Percentiles rank a stretch among this genome's conserved stretches.
phyloP scores from a whole-genome alignment of 805 yeast genomes.

The Candida montana region DNA sequence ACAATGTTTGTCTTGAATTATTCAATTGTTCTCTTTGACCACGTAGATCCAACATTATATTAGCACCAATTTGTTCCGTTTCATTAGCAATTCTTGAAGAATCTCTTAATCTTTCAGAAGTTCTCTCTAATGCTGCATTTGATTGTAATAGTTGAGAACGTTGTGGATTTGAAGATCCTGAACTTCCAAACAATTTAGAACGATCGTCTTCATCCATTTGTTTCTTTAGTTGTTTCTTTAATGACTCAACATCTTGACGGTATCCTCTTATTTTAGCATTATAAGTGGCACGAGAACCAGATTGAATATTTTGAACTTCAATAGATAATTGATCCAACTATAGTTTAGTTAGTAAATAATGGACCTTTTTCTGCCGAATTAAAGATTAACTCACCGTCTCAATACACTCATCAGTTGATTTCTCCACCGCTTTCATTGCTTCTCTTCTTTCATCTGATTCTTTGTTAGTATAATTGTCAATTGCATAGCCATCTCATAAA shows the following conservation, averaged over 20 bases:
- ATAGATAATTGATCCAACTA: slow-evolving; percentile 77
- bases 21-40: slow-evolving; percentile 90
- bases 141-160: slow-evolving; percentile 75
- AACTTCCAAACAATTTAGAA: slow-evolving; percentile 61
- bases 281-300: slow-evolving; percentile 58
- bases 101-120: slow-evolving; percentile 78
- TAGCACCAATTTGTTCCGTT: slow-evolving; percentile 88
- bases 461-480: not conserved
- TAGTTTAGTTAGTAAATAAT: too few species aligned
- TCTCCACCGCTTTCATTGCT: slow-evolving; percentile 55
- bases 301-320: slow-evolving; percentile 82
- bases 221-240: slow-evolving; percentile 50
- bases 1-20: slow-evolving; percentile 78
- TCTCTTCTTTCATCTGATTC: slow-evolving; percentile 44
- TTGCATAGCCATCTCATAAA: slow-evolving; percentile 3
- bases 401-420: slow-evolving; percentile 70
- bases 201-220: slow-evolving; percentile 69
- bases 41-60: slow-evolving; percentile 79
- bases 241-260: slow-evolving; percentile 51
- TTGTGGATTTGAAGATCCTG: slow-evolving; percentile 47
- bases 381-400: slow-evolving; percentile 47
- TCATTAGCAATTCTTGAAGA: slow-evolving; percentile 88
- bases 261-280: slow-evolving; percentile 76
- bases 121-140: slow-evolving; percentile 74
- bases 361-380: too few species aligned